phyloP scores from a whole-genome alignment of 1,139 yeast species.

The Kazachstania sp. region DNA sequence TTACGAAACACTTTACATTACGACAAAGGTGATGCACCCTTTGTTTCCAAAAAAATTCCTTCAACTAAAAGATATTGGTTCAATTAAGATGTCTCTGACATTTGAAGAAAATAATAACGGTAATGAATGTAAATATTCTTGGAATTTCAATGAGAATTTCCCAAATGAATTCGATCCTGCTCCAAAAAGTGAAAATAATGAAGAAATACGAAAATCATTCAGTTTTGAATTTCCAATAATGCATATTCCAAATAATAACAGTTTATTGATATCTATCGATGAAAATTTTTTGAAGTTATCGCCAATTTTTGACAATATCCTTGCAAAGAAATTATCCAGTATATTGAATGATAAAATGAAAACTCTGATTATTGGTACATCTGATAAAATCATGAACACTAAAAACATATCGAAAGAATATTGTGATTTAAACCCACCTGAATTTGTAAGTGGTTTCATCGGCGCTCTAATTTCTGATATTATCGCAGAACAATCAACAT shows the following conservation, averaged over 20 bases:
- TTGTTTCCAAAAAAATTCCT: conserved; percentile 18
- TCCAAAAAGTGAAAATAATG: background rate
- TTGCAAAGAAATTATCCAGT: conserved; percentile 12
- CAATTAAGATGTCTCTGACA: conserved; percentile 9
- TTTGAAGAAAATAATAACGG: conserved; percentile 2
- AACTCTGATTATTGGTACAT: conserved; percentile 21
- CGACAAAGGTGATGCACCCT: conserved; percentile 24
- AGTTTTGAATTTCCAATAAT: conserved; percentile 17
- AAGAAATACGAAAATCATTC: conserved; percentile 3
- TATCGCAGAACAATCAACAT: conserved; percentile 3
- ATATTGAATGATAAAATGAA: conserved; percentile 3
- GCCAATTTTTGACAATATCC: conserved; percentile 20
- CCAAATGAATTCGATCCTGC: conserved; percentile 23
- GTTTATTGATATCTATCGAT: conserved; percentile 17
- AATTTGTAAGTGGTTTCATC: conserved; percentile 28
- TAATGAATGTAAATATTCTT: conserved; percentile 10
- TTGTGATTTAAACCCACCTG: conserved; percentile 26
- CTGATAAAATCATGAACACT: conserved; percentile 22
- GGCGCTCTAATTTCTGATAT: conserved; percentile 22
- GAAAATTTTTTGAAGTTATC: conserved; percentile 26
- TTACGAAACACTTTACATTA: conserved; percentile 15
- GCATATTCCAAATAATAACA: conserved; percentile 12
- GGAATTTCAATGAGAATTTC: conserved; percentile 25
- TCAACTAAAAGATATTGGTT: conserved; percentile 12
- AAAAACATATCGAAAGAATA: conserved; percentile 11